These are phyloP conservation scores for Pseudocercospora cruenta DNA, from an alignment of 2,329 filamentous ascomycete genomes.

Conservation along the genomic window DNA sequence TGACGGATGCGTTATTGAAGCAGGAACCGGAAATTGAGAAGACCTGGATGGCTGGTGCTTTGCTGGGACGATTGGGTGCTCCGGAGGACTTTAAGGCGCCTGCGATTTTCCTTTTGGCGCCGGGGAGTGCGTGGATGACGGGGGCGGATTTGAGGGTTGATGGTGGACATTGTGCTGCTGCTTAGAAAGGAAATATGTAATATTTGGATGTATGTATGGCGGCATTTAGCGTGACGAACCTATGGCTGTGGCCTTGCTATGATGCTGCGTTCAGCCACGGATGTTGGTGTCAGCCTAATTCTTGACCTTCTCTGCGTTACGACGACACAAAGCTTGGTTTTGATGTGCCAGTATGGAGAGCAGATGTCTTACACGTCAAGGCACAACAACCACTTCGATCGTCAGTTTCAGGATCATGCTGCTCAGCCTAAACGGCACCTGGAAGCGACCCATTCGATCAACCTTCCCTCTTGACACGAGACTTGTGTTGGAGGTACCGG, in stretches of 20 bases:
- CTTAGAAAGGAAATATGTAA: background rate
- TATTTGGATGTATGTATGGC: background rate
- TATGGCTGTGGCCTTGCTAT: background rate
- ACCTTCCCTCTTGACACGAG: no score
- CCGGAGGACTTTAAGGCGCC: constrained; percentile 66
- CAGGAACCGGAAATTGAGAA: constrained; percentile 56
- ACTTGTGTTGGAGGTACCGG: no score
- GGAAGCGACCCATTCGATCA: no score
- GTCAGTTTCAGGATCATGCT: no score
- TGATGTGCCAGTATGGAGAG: no score
- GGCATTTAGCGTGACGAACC: background rate
- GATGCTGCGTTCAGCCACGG: background rate
- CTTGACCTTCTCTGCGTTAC: no score
- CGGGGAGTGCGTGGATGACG: constrained; percentile 72
- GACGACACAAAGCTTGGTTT: no score
- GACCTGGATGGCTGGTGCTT: constrained; percentile 57
- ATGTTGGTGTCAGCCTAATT: no score
- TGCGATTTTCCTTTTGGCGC: constrained; percentile 68
- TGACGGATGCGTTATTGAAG: constrained; percentile 40
- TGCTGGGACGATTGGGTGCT: constrained; percentile 58
- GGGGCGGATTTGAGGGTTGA: constrained; percentile 71
- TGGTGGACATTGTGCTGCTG: constrained; percentile 60
- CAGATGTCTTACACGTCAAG: no score
- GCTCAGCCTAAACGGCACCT: no score
- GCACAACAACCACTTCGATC: no score